Evolutionary conservation across 2,329 filamentous ascomycete species (phyloP), one percentile per base, ranked within the genome.

Genomic region (Hysterium pulicare): DNA sequence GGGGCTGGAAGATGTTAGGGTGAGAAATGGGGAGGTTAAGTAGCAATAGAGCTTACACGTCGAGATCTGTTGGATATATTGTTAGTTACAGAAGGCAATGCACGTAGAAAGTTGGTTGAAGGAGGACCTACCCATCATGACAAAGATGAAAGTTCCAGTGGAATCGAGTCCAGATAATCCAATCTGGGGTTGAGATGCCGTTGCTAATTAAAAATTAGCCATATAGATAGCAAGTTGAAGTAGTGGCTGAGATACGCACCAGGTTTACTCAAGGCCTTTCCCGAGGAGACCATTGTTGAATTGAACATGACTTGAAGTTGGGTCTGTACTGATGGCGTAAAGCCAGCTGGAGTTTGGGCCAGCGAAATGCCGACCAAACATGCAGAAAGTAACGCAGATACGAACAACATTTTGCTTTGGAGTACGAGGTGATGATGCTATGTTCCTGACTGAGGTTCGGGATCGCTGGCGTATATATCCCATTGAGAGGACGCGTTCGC

Each of bases 261-360:
- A 28, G 55, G 50, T 56, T 62, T 65, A 7, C 54, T 46, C 11
- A 66, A 38, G 4, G 48, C 26, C 32, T 61, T 43, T 1, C 62
- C 62, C 6, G 61, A 50, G 15, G 39, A 51, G 30, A 66, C 57
- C 15, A 46, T 43, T 1, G 61, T 60, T 0, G 55, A 41, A 33
- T 65, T 64, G 50, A 59, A 66, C n/a, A 61, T 47, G 8, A 66
- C 54, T 35, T 60, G 54, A 8, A 66, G 46, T 38, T 61, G 59
- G 19, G 45, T 58, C 16, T 50, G 51, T 17, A 52, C 54, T 5
- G 51, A 26, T 8, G 62, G 62, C 9, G 43, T 54, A 36, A 66
- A 66, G 23, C 55, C 59, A 36, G 46, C 15, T 6, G 62, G 62
- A 15, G 54, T 58, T 49, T 66, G 62, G 42, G 61, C 61, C 47